phyloP scores from a whole-genome alignment of 495 filamentous ascomycete genomes.

The Aspergillus campestris region DNA sequence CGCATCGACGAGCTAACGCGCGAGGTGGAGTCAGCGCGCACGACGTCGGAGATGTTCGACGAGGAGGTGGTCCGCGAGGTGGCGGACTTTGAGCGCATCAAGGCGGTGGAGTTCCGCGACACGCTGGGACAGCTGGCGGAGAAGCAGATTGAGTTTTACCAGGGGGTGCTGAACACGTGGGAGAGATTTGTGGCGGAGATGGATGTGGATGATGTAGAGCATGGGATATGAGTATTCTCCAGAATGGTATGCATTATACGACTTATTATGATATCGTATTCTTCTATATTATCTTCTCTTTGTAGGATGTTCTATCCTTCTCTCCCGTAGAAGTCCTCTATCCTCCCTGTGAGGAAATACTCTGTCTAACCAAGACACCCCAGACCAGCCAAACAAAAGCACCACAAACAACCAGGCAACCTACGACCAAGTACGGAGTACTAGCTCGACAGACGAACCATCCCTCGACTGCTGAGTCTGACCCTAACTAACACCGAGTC shows the following conservation, averaged over 20 bases:
- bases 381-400: too few species aligned
- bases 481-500: slow-evolving; percentile 1
- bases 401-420: too few species aligned
- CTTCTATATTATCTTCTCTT: too few species aligned
- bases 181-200: slow-evolving; percentile 82
- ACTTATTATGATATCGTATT: too few species aligned
- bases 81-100: slow-evolving; percentile 91
- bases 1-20: slow-evolving; percentile 81
- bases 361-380: too few species aligned
- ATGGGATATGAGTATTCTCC: too few species aligned
- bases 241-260: too few species aligned
- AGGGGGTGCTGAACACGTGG: slow-evolving; percentile 73
- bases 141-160: slow-evolving; percentile 81
- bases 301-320: too few species aligned
- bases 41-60: slow-evolving; percentile 77
- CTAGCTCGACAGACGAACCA: too few species aligned
- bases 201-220: slow-evolving; percentile 47
- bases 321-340: too few species aligned
- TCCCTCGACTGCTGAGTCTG: neutral
- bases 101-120: slow-evolving; percentile 82
- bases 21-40: slow-evolving; percentile 80
- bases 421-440: too few species aligned
- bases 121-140: slow-evolving; percentile 77
- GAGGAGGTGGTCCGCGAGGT: slow-evolving; percentile 92
- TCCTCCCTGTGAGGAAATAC: too few species aligned